These are phyloP conservation scores for Desmodesmus armatus DNA, from an alignment of 139 green algal species.

Conservation along the genomic window DNA sequence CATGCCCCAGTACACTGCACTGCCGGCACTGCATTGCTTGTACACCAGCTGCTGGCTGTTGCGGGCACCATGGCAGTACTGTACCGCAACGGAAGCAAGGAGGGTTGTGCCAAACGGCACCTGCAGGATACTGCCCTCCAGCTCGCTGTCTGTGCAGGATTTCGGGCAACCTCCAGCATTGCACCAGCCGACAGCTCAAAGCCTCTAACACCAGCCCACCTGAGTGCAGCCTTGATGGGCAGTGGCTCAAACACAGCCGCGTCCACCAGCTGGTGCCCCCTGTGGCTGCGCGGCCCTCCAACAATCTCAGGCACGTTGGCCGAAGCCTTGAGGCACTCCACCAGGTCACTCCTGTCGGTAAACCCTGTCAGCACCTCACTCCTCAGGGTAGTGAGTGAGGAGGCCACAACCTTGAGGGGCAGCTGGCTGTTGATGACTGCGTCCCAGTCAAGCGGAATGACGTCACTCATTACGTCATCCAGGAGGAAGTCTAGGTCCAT, in stretches of 20 bases:
- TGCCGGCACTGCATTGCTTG: too few species aligned
- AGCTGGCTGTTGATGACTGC: conserved; percentile 51
- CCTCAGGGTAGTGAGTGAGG: conserved; percentile 37
- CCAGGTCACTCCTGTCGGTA: conserved; percentile 65
- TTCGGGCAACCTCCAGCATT: too few species aligned
- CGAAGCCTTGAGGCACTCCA: conserved; percentile 77
- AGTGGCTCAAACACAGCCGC: conserved; percentile 90
- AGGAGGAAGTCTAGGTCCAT: conserved; percentile 90
- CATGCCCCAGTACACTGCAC: too few species aligned
- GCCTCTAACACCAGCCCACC: too few species aligned
- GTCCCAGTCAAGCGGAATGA: conserved; percentile 78
- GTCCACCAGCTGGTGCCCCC: conserved; percentile 83
- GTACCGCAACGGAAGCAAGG: too few species aligned
- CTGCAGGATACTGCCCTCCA: too few species aligned
- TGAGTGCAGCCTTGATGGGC: conserved; percentile 57
- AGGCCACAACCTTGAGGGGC: conserved; percentile 56
- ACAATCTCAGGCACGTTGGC: conserved; percentile 84
- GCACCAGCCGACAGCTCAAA: too few species aligned
- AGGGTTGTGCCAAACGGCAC: too few species aligned
- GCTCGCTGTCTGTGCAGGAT: too few species aligned
- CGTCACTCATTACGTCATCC: conserved; percentile 80
- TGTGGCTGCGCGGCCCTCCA: conserved; percentile 45
- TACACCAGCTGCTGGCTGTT: too few species aligned
- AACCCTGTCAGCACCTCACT: conserved; percentile 36
- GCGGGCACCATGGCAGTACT: too few species aligned